Conservation (phyloP, 495 filamentous ascomycete genomes). For the Xanthoparmelia taractica region DNA sequence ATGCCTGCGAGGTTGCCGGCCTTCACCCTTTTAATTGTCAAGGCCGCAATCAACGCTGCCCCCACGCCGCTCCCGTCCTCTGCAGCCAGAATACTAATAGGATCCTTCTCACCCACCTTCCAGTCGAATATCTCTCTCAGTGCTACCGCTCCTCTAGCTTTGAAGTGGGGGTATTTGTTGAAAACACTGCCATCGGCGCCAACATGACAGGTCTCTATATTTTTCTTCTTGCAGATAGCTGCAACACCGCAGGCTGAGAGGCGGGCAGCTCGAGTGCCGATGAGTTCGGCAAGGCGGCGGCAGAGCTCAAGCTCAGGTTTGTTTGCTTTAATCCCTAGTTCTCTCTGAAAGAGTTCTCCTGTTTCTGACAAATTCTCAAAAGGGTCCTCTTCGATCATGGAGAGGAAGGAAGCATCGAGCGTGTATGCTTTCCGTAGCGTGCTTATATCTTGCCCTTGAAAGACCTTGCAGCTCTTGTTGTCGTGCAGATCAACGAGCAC, state of each 20-base stretch:
- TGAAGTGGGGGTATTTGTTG: slow-evolving; percentile 98
- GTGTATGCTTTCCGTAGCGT: slow-evolving; percentile 74
- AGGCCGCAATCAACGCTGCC: slow-evolving; percentile 84
- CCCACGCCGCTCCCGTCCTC: slow-evolving; percentile 97
- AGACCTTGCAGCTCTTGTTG: slow-evolving; percentile 67
- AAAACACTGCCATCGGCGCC: slow-evolving; percentile 94
- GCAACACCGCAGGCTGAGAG: slow-evolving; percentile 90
- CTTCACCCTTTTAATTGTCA: slow-evolving; percentile 81
- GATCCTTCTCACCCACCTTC: slow-evolving; percentile 70
- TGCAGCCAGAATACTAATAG: slow-evolving; percentile 74
- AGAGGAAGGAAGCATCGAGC: slow-evolving; percentile 89
- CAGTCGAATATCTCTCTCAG: slow-evolving; percentile 92
- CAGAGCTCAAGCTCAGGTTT: slow-evolving; percentile 75
- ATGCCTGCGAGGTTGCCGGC: slow-evolving; percentile 74
- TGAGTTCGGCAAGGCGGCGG: slow-evolving; percentile 82
- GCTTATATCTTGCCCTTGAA: slow-evolving; percentile 71
- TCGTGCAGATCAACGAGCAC: slow-evolving; percentile 79
- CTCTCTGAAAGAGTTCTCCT: slow-evolving; percentile 64
- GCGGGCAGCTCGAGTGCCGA: slow-evolving; percentile 87
- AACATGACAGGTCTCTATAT: slow-evolving; percentile 78
- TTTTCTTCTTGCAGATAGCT: slow-evolving; percentile 93
- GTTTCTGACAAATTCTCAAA: slow-evolving; percentile 91
- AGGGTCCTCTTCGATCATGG: slow-evolving; percentile 89
- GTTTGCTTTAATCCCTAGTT: slow-evolving; percentile 59
- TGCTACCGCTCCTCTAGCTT: slow-evolving; percentile 77